Conservation (phyloP, 2,329 filamentous ascomycete genomes). For the Akanthomyces lecanii region DNA sequence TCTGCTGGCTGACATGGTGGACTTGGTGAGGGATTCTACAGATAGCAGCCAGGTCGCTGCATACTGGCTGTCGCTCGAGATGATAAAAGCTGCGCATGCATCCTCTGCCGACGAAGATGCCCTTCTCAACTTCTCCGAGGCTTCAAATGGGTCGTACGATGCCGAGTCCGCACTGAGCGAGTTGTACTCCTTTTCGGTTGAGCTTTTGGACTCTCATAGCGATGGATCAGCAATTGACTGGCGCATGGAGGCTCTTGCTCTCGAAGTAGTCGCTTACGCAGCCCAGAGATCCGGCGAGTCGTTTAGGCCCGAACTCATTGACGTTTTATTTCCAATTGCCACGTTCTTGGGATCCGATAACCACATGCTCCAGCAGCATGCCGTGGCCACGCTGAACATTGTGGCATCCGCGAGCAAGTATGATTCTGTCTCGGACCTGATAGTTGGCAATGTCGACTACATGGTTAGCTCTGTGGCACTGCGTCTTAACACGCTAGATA, state of each 20-base stretch:
- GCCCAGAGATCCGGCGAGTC: slow-evolving; percentile 60
- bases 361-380: slow-evolving; percentile 67
- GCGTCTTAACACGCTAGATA: slow-evolving; percentile 85
- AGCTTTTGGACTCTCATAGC: slow-evolving; percentile 52
- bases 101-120: slow-evolving; percentile 56
- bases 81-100: slow-evolving; percentile 56
- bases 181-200: slow-evolving; percentile 65
- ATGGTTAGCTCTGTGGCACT: slow-evolving; percentile 89
- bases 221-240: slow-evolving; percentile 56
- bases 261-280: slow-evolving; percentile 76
- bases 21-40: slow-evolving; percentile 54
- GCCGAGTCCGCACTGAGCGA: slow-evolving; percentile 54
- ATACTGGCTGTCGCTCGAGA: slow-evolving; percentile 75
- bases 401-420: slow-evolving; percentile 77
- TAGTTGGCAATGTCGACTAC: slow-evolving; percentile 92
- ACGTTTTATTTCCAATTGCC: slow-evolving; percentile 85
- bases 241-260: slow-evolving; percentile 70
- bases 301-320: slow-evolving; percentile 83
- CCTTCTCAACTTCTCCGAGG: slow-evolving; percentile 55
- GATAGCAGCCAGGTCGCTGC: slow-evolving; percentile 61
- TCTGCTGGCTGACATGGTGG: slow-evolving; percentile 62
- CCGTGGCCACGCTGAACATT: slow-evolving; percentile 76
- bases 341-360: slow-evolving; percentile 76
- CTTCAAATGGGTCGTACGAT: slow-evolving; percentile 34
- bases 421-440: slow-evolving; percentile 65